A percentile compares a stretch with the other conserved stretches of the same genome.
phyloP scores from a whole-genome alignment of 805 yeast genomes.

The Sugiyamaella mastotermitis region DNA sequence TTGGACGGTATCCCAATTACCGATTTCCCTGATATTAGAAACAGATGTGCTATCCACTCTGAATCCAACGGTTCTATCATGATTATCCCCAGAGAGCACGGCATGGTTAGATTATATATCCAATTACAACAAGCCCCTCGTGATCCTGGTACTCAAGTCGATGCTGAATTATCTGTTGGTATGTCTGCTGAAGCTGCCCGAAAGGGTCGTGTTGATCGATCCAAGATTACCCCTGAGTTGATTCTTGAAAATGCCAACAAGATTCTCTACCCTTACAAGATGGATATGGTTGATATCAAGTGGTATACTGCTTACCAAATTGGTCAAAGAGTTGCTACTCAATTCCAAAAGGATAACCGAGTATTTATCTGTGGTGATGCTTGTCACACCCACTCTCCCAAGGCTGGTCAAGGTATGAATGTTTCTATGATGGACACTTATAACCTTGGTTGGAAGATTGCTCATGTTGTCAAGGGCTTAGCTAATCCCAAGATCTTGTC shows the following conservation, averaged over 20 bases:
- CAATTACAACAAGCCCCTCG: constrained; percentile 26
- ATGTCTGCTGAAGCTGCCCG: constrained; percentile 5
- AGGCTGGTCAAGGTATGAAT: constrained; percentile 35
- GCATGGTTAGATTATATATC: constrained; percentile 30
- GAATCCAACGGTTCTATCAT: constrained; percentile 29
- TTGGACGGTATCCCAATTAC: constrained; percentile 33
- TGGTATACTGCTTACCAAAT: constrained; percentile 33
- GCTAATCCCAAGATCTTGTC: constrained; percentile 20
- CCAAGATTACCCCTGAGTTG: constrained; percentile 31
- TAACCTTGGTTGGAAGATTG: constrained; percentile 32
- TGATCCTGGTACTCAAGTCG: too few species aligned
- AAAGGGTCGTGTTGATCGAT: constrained; percentile 25
- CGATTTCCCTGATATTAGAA: constrained; percentile 33
- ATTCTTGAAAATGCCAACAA: constrained; percentile 24
- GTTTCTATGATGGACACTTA: constrained; percentile 29
- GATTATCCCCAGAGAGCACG: constrained; percentile 33
- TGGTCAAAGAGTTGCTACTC: constrained; percentile 31
- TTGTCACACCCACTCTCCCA: constrained; percentile 31
- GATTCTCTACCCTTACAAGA: constrained; percentile 23
- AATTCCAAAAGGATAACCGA: constrained; percentile 21
- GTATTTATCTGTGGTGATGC: constrained; percentile 33
- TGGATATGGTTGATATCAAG: constrained; percentile 26
- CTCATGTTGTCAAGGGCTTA: constrained; percentile 29
- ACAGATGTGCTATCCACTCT: constrained; percentile 32
- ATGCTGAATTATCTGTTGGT: constrained; percentile 7